Evolutionary conservation across 768 basidiomycete species (phyloP), one percentile per base, ranked within the genome.

Genomic region (Boletus pseudo-olivaceus): DNA sequence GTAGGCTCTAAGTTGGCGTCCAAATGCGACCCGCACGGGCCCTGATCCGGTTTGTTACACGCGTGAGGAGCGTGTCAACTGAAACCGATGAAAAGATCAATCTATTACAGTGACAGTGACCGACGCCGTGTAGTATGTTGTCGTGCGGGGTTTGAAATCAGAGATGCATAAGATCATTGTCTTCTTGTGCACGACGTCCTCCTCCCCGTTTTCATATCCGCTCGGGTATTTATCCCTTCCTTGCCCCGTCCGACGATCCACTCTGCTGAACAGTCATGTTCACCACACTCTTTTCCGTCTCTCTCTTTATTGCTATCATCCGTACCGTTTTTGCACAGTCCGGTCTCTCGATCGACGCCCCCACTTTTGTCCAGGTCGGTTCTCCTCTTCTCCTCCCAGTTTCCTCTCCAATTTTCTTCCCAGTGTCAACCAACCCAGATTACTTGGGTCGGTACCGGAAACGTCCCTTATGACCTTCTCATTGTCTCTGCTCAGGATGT

Each of bases 201-300:
- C 30, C 33, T 32, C 41, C 40, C 30, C 20, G 38, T 34, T 45
- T 58, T 58, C 60, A 62, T 62, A 64, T 59, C 57, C 59, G 57
- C 12, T 3, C 23, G 20, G 34, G 35, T 62, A 60, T 59, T 59
- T 58, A 60, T 51, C 38, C 47, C n/a, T 39, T 19, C 47, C n/a
- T 39, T 19, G 26, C 37, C 27, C 8, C 14, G 33, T 29, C 14
- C 40, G 10, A 38, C 45, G 30, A 33, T 37, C 23, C 37, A 20
- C 48, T 3, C 17, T 37, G 33, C 59, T 38, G 58, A 57, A 56
- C 58, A 61, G 72, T 70, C 72, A 92, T 91, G 90, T 84, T 84
- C 80, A 74, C 82, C 76, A 88, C 90, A 74, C 73, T 91, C 88
- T 48, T 89, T 88, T 78, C 80, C 56, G 67, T 82, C 74, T 77